Conservation (phyloP, 805 yeast species). For the Candida endomychidarum region DNA sequence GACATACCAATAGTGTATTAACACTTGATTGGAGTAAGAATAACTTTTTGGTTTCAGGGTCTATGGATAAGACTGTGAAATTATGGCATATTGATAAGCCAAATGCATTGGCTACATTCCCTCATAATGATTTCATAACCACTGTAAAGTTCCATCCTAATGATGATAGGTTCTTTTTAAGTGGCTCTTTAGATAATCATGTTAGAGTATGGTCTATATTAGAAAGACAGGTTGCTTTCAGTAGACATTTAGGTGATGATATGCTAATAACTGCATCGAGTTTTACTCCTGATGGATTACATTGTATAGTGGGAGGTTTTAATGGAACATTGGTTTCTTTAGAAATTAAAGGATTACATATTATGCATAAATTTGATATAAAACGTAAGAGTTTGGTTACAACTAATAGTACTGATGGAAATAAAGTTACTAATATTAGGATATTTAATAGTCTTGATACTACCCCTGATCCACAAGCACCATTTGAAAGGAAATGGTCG, state of each 20-base stretch:
- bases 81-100: conserved; percentile 81
- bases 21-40: conserved; percentile 87
- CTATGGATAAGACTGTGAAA: conserved; percentile 81
- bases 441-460: conserved; percentile 35
- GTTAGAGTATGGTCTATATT: conserved; percentile 83
- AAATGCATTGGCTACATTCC: conserved; percentile 60
- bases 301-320: conserved; percentile 72
- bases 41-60: conserved; percentile 73
- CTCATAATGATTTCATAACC: conserved; percentile 81
- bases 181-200: conserved; percentile 76
- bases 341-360: conserved; percentile 62
- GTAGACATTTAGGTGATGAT: conserved; percentile 52
- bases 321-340: conserved; percentile 64
- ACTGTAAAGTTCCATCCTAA: conserved; percentile 75
- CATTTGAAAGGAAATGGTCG: conserved; percentile 27
- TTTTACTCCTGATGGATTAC: conserved; percentile 64
- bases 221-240: conserved; percentile 62
- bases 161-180: conserved; percentile 83
- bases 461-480: conserved; percentile 4
- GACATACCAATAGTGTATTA: conserved; percentile 71
- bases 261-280: conserved; percentile 73
- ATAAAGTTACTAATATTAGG: conserved; percentile 74
- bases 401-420: conserved; percentile 25
- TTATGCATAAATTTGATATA: conserved; percentile 32
- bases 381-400: conserved; percentile 24